Evolutionary conservation across 495 filamentous ascomycete genomes (phyloP).

Genomic region (Schizothecium vesticola): DNA sequence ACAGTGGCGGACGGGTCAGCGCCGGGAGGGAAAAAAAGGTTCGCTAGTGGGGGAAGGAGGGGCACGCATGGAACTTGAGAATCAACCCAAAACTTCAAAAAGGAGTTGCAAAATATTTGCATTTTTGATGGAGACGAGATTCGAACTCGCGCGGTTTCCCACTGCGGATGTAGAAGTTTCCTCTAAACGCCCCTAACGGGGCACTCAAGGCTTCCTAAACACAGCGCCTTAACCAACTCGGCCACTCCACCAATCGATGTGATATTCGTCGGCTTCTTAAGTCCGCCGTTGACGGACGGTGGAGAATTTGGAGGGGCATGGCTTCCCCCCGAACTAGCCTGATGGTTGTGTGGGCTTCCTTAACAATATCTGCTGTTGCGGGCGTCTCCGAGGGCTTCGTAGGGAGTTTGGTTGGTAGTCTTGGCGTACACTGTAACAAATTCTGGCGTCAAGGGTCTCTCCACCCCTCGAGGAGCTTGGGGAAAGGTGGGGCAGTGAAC

Average conservation of each 20-base stretch:
- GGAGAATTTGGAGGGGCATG: background rate
- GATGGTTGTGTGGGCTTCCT: background rate
- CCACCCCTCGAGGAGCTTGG: background rate
- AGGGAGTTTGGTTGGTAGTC: background rate
- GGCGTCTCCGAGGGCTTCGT: background rate
- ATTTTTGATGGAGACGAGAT: conserved; percentile 1
- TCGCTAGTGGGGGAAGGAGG: background rate
- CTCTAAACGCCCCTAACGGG: background rate
- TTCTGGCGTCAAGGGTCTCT: background rate
- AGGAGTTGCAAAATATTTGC: background rate
- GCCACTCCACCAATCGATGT: conserved; percentile 32
- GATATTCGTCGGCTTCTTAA: background rate
- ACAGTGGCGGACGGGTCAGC: background rate
- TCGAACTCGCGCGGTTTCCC: conserved; percentile 3
- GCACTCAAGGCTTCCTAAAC: conserved; percentile 36
- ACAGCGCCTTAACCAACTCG: conserved; percentile 50
- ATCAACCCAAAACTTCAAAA: background rate
- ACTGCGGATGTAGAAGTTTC: conserved; percentile 16
- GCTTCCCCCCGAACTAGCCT: background rate
- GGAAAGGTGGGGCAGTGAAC: background rate
- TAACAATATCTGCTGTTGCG: background rate
- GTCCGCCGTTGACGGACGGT: background rate
- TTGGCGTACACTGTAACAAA: background rate
- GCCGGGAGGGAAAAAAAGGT: background rate
- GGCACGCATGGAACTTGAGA: background rate